Evolutionary conservation across 371 early-diverging fungal genomes (phyloP).

Genomic region (Rhizopus delemar): DNA sequence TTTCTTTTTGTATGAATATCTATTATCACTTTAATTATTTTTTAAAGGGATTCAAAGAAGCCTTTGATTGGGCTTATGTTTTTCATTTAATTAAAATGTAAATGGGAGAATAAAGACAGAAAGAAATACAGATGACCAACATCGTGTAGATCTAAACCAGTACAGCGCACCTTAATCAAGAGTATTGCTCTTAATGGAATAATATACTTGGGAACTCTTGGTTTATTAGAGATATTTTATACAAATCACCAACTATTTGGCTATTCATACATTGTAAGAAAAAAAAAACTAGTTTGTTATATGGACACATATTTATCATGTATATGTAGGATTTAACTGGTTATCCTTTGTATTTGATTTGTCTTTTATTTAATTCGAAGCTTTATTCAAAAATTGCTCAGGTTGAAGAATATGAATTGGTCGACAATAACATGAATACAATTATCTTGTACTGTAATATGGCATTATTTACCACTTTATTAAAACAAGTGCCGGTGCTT

Average conservation of each 20-base stretch:
- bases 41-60: conserved; percentile 33
- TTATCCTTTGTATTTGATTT: conserved; percentile 50
- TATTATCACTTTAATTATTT: conserved; percentile 28
- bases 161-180: conserved; percentile 40
- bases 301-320: background rate
- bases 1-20: background rate
- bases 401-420: conserved; percentile 5
- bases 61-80: conserved; percentile 40
- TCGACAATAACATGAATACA: conserved; percentile 23
- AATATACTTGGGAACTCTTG: conserved; percentile 37
- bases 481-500: conserved; percentile 38
- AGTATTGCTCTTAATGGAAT: conserved; percentile 41
- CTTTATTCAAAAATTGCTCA: conserved; percentile 47
- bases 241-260: conserved; percentile 41
- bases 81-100: conserved; percentile 34
- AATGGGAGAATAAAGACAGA: background rate
- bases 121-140: background rate
- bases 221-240: conserved; percentile 45
- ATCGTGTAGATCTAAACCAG: conserved; percentile 34
- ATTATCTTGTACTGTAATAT: conserved; percentile 46
- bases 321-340: conserved; percentile 43
- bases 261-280: conserved; percentile 42
- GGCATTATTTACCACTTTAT: conserved; percentile 33
- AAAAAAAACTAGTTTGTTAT: background rate
- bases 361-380: conserved; percentile 40